Conservation (phyloP, 2,329 filamentous ascomycete genomes). For the Verticillium klebahnii region DNA sequence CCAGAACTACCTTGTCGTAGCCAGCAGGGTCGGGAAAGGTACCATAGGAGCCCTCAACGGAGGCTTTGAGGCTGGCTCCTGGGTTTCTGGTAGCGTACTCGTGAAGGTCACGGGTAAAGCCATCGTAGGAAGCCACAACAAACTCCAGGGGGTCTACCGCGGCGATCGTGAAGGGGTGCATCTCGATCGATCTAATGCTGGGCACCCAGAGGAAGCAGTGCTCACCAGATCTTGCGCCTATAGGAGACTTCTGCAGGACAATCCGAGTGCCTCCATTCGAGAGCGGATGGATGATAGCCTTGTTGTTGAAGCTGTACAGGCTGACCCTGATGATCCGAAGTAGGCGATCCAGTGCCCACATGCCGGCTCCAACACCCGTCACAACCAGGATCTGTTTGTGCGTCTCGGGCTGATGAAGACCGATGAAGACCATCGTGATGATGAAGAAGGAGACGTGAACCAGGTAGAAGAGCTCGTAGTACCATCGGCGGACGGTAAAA, state of each 20-base stretch:
- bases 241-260: slow-evolving; percentile 44
- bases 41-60: slow-evolving; percentile 51
- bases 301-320: slow-evolving; percentile 43
- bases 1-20: slow-evolving; percentile 18
- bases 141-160: slow-evolving; percentile 50
- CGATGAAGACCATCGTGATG: slow-evolving; percentile 40
- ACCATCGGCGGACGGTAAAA: slow-evolving; percentile 37
- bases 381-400: slow-evolving; percentile 33
- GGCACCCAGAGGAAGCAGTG: slow-evolving; percentile 65
- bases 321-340: slow-evolving; percentile 39
- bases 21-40: slow-evolving; percentile 38
- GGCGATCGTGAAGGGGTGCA: slow-evolving; percentile 61
- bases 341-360: slow-evolving; percentile 49
- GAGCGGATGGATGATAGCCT: slow-evolving; percentile 47
- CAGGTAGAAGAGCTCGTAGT: slow-evolving; percentile 54
- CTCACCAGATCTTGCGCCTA: slow-evolving; percentile 45
- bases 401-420: slow-evolving; percentile 47
- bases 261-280: slow-evolving; percentile 50
- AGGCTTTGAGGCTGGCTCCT: slow-evolving; percentile 36
- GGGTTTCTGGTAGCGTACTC: slow-evolving; percentile 37
- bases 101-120: slow-evolving; percentile 48
- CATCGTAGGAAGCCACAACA: slow-evolving; percentile 51
- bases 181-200: slow-evolving; percentile 48
- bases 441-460: slow-evolving; percentile 46
- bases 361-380: slow-evolving; percentile 33